Evolutionary conservation across 1,284 basidiomycete species (phyloP), one percentile per base, ranked within the genome.

Genomic region (Ustilago crameri): DNA sequence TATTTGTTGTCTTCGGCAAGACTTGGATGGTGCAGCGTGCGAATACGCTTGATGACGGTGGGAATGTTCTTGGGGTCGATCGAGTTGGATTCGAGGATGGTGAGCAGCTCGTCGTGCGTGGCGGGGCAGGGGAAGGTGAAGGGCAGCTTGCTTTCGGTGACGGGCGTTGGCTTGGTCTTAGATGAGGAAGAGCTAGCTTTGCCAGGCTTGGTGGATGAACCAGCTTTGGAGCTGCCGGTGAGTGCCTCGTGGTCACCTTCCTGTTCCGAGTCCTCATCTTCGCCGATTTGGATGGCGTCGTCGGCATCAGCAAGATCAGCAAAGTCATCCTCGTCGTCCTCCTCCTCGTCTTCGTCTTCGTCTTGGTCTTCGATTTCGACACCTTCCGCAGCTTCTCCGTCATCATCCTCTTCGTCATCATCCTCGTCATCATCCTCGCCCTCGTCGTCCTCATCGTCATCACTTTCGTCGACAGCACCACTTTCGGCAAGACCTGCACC

Each of bases 71-170:
- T 65, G 17, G 74, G 58, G 35, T 67, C 56, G 41, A 81, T 75
- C 5, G 87, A 85, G 20, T 95, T 82, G 37, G 87, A 86, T 20
- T 91, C 88, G 2, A 97, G 82, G 17, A 95, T 90, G 20, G 91
- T 88, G 41, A 97, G 87, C 72, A 98, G 91, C 67, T 96, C 93
- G 48, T 92, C 91, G 74, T 98, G 93, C 2, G 86, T 89, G 7
- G 88, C 84, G 0, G 96, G 96, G 79, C 93, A 96, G 24, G 91
- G 87, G 84, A 97, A 98, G 1, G 92, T 97, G 83, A 88, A 98
- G 0, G 95, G 95, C 2, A 98, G 5, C 70, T 62, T 70, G 43
- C 58, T 64, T 3, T 54, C 58, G 8, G 54, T 45, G 51, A 69
- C 65, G 17, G 45, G 47, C 1, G 54, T 20, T 7, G 50, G 26